A percentile compares a stretch with the other conserved stretches of the same genome.
Evolutionary conservation across 2,329 filamentous ascomycete species (phyloP).

Genomic region (Cladosporium sp.): DNA sequence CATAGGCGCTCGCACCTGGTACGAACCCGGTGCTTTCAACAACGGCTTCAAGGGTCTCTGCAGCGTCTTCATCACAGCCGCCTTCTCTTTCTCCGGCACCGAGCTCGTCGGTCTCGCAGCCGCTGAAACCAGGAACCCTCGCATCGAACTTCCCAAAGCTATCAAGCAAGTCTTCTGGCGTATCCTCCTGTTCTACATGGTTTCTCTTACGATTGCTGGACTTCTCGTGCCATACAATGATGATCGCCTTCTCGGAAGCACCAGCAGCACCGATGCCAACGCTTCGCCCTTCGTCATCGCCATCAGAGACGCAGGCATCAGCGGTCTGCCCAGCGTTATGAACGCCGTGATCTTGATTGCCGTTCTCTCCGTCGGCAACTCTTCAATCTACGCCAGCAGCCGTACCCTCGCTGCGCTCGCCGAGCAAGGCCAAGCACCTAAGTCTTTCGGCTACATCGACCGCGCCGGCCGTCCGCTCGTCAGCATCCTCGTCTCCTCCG

Average conservation of each 20-base stretch:
- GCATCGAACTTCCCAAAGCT: slow-evolving; percentile 37
- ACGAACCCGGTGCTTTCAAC: slow-evolving; percentile 50
- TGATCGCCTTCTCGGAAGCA: slow-evolving; percentile 19
- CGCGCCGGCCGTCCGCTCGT: slow-evolving; percentile 72
- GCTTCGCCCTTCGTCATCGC: slow-evolving; percentile 63
- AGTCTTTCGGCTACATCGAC: slow-evolving; percentile 55
- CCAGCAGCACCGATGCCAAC: slow-evolving; percentile 21
- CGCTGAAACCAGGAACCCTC: slow-evolving; percentile 48
- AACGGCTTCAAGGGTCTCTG: slow-evolving; percentile 63
- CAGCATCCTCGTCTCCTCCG: slow-evolving; percentile 42
- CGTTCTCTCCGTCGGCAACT: slow-evolving; percentile 55
- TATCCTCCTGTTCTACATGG: slow-evolving; percentile 29
- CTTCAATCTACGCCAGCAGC: slow-evolving; percentile 55
- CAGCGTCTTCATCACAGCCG: slow-evolving; percentile 59
- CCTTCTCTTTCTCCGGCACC: slow-evolving; percentile 60
- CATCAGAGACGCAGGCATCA: slow-evolving; percentile 56
- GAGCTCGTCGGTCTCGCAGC: slow-evolving; percentile 52
- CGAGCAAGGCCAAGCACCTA: slow-evolving; percentile 56
- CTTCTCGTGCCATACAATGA: slow-evolving; percentile 30
- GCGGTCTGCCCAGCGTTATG: slow-evolving; percentile 57
- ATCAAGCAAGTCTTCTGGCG: slow-evolving; percentile 31
- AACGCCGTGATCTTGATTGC: slow-evolving; percentile 61
- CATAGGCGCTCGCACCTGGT: slow-evolving; percentile 14
- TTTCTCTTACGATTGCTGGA: slow-evolving; percentile 27
- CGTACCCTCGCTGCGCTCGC: slow-evolving; percentile 83